Conservation (phyloP, 495 filamentous ascomycete genomes). For the Hyaloscypha finlandica region DNA sequence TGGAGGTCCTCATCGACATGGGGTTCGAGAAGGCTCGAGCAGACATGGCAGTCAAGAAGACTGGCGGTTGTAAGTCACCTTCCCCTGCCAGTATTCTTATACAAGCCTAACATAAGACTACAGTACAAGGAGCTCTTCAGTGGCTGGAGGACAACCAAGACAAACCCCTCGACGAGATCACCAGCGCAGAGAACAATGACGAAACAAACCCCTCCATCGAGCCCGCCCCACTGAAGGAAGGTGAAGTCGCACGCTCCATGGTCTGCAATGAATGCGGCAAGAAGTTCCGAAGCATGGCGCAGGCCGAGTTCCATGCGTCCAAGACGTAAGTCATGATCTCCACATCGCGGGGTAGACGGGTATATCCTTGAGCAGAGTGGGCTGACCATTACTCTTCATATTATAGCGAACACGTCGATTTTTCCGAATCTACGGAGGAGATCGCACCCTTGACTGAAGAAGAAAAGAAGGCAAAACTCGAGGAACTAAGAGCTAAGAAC, state of each 20-base stretch:
- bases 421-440: constrained; percentile 89
- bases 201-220: constrained; percentile 54
- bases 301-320: constrained; percentile 87
- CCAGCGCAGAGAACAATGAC: constrained; percentile 35
- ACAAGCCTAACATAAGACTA: constrained; percentile 7
- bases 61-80: constrained; percentile 65
- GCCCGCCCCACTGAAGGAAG: constrained; percentile 57
- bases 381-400: not conserved
- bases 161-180: constrained; percentile 76
- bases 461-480: constrained; percentile 78
- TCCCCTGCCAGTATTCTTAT: not conserved
- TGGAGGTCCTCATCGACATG: constrained; percentile 88
- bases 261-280: constrained; percentile 92
- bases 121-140: constrained; percentile 87
- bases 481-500: constrained; percentile 70
- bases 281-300: constrained; percentile 76
- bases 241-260: constrained; percentile 57
- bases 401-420: constrained; percentile 77
- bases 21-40: constrained; percentile 85
- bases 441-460: constrained; percentile 89
- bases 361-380: constrained; percentile 2
- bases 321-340: constrained; percentile 61
- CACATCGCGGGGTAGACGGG: not conserved
- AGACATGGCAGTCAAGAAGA: constrained; percentile 77
- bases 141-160: constrained; percentile 93